A percentile compares a stretch with the other conserved stretches of the same genome.
These are phyloP conservation scores for Acacia crassicarpa DNA, from an alignment of 306 rosid species.

Conservation along the genomic window DNA sequence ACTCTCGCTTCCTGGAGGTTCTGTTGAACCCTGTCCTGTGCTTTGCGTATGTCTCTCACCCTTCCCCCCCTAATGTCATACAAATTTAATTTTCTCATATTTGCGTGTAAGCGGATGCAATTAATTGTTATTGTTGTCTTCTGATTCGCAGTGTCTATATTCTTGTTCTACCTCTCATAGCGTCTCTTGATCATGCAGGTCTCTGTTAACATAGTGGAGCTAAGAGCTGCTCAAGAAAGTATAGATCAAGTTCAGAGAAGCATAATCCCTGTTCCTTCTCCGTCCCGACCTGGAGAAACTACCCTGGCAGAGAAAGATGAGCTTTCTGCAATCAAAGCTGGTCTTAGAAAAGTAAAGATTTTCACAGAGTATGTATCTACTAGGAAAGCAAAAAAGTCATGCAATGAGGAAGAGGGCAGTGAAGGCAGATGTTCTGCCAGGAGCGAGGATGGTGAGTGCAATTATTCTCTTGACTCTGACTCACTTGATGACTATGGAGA, in stretches of 20 bases:
- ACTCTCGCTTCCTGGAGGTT: slow-evolving; percentile 46
- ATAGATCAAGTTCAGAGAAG: slow-evolving; percentile 64
- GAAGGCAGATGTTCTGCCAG: slow-evolving; percentile 81
- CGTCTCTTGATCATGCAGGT: slow-evolving; percentile 46
- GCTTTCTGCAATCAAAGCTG: slow-evolving; percentile 93
- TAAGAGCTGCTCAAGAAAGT: slow-evolving; percentile 72
- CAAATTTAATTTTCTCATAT: background rate
- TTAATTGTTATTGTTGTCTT: background rate
- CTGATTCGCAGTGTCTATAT: background rate
- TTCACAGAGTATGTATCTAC: slow-evolving; percentile 77
- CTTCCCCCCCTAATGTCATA: background rate
- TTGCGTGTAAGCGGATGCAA: background rate
- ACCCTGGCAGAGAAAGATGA: slow-evolving; percentile 74
- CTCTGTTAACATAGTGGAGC: slow-evolving; percentile 77
- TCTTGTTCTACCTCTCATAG: background rate
- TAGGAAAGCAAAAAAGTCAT: slow-evolving; percentile 69
- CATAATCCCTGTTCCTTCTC: slow-evolving; percentile 57
- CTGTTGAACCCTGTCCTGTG: slow-evolving; percentile 57
- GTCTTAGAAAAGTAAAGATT: slow-evolving; percentile 89
- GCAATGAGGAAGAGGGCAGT: slow-evolving; percentile 82
- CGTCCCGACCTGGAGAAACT: slow-evolving; percentile 57
- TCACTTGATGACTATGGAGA: slow-evolving; percentile 89
- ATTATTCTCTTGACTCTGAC: slow-evolving; percentile 90
- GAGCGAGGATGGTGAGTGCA: slow-evolving; percentile 91
- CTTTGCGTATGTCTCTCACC: slow-evolving; percentile 59